These are phyloP conservation scores for Oryza nivara DNA, from an alignment of 176 grass and related monocot genomes.

Conservation along the genomic window DNA sequence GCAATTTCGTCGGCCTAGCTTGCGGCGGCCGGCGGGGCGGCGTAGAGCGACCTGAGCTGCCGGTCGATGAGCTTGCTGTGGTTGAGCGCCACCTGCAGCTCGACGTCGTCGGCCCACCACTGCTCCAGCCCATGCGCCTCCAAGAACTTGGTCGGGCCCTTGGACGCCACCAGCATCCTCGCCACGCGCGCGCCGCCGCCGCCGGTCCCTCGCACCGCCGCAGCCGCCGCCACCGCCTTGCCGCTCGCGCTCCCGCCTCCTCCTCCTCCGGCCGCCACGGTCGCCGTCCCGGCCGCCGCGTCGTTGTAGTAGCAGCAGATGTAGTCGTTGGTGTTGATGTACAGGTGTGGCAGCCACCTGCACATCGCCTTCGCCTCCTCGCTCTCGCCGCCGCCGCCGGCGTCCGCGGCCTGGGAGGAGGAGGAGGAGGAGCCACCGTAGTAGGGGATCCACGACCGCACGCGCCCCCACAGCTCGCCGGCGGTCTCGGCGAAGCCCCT, in stretches of 20 bases:
- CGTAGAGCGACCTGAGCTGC: slow-evolving; percentile 82
- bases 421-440: slow-evolving; percentile 19
- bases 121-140: slow-evolving; percentile 79
- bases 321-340: slow-evolving; percentile 90
- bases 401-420: background rate
- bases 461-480: slow-evolving; percentile 61
- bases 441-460: slow-evolving; percentile 55
- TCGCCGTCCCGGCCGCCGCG: slow-evolving; percentile 49
- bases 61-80: slow-evolving; percentile 79
- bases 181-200: slow-evolving; percentile 28
- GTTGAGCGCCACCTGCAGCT: slow-evolving; percentile 69
- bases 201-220: slow-evolving; percentile 3
- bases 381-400: background rate
- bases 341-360: slow-evolving; percentile 83
- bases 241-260: background rate
- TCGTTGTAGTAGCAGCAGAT: slow-evolving; percentile 90
- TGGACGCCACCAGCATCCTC: slow-evolving; percentile 67
- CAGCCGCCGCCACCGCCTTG: background rate
- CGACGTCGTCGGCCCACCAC: slow-evolving; percentile 87
- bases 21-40: slow-evolving; percentile 12
- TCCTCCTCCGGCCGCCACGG: slow-evolving; percentile 40
- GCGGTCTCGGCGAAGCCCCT: slow-evolving; percentile 64
- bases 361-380: slow-evolving; percentile 32
- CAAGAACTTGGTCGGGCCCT: slow-evolving; percentile 79
- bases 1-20: background rate